Evolutionary conservation across 2,329 filamentous ascomycete genomes (phyloP).

Genomic region (Xylaria sp.): DNA sequence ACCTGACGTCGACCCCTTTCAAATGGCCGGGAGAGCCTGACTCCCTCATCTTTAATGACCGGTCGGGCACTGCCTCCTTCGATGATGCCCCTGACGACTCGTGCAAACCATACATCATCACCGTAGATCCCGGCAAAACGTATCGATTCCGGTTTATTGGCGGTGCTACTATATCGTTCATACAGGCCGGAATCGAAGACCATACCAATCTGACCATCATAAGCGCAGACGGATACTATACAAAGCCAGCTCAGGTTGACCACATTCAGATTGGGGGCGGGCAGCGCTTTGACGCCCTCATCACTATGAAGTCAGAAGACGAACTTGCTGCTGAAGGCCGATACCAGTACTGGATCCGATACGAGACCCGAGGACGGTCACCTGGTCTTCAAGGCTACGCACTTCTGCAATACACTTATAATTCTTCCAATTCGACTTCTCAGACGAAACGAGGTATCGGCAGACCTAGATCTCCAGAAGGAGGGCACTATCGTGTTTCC

Average conservation of each 20-base stretch:
- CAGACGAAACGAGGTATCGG: conserved; percentile 7
- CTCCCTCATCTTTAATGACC: conserved; percentile 68
- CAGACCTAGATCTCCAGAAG: background rate
- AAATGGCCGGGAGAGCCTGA: conserved; percentile 69
- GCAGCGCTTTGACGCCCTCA: conserved; percentile 69
- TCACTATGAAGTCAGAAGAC: conserved; percentile 62
- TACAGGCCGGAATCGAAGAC: conserved; percentile 65
- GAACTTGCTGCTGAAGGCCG: conserved; percentile 54
- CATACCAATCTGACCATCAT: conserved; percentile 69
- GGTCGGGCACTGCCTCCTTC: conserved; percentile 56
- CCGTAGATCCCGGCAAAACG: conserved; percentile 68
- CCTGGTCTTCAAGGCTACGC: conserved; percentile 59
- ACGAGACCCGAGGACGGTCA: conserved; percentile 63
- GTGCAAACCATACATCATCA: conserved; percentile 63
- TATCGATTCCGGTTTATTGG: conserved; percentile 73
- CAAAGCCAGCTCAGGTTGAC: conserved; percentile 57
- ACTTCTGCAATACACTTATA: conserved; percentile 57
- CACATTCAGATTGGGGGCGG: conserved; percentile 67
- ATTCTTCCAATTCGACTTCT: conserved; percentile 32
- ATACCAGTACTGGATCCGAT: conserved; percentile 59
- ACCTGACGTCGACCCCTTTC: conserved; percentile 62
- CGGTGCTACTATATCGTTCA: conserved; percentile 63
- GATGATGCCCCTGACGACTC: conserved; percentile 50
- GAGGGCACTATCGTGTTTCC: background rate
- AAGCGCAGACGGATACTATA: conserved; percentile 68